Conservation (phyloP, 73 alveolate species). For the Paramecium pentaurelia region DNA sequence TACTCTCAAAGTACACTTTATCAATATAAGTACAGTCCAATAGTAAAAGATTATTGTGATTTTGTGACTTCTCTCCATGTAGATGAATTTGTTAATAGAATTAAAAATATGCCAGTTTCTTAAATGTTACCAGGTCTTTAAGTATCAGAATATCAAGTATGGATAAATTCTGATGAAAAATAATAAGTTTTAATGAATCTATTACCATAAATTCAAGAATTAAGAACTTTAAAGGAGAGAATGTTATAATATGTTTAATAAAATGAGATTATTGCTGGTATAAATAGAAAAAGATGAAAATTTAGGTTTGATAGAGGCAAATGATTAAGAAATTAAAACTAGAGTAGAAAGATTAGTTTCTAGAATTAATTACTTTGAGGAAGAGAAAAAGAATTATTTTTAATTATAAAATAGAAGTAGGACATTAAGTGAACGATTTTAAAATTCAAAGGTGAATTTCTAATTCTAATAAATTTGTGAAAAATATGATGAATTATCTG, state of each 20-base stretch:
- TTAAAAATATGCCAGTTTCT: neutral
- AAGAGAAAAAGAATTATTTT: neutral
- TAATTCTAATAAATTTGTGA: neutral
- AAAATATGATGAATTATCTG: neutral
- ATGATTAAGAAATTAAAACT: neutral
- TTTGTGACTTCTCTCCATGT: neutral
- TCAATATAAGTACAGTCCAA: neutral
- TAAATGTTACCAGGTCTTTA: neutral
- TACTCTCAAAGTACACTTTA: neutral
- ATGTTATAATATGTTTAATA: neutral
- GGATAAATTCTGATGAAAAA: neutral
- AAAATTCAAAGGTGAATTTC: neutral
- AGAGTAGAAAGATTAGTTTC: neutral
- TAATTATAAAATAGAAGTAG: neutral
- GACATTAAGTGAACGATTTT: neutral
- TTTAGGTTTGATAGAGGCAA: neutral
- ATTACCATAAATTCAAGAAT: neutral
- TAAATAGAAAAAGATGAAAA: neutral
- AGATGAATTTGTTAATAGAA: neutral
- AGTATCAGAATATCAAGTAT: neutral
- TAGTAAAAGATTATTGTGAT: neutral
- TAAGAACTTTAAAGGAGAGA: neutral
- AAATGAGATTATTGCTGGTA: neutral
- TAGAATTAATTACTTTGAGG: neutral
- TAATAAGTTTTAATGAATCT: neutral